Percentiles rank a stretch among this genome's conserved stretches.
Conservation (phyloP, 495 filamentous ascomycete species). For the Hyaloscypha finlandica region DNA sequence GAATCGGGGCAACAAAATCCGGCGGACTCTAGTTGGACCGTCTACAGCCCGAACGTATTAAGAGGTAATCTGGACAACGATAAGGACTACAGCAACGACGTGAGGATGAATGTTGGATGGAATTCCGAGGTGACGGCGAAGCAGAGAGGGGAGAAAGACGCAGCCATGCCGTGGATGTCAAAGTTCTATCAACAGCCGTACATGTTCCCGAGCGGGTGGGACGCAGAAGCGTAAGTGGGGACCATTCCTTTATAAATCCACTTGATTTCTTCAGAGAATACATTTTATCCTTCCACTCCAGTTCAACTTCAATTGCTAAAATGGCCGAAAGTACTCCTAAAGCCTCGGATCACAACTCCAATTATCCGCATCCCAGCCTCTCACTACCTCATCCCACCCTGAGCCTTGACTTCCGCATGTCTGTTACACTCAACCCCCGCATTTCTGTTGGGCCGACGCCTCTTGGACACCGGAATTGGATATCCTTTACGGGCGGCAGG, state of each 20-base stretch:
- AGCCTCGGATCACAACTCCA: slow-evolving; percentile 2
- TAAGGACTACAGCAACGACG: slow-evolving; percentile 4
- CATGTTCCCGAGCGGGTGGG: slow-evolving; percentile 3
- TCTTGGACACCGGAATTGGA: slow-evolving; percentile 61
- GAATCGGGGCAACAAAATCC: slow-evolving; percentile 5
- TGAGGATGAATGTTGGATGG: slow-evolving; percentile 17
- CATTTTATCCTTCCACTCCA: not conserved
- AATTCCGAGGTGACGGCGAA: not conserved
- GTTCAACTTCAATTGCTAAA: slow-evolving; percentile 7
- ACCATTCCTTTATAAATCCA: not conserved
- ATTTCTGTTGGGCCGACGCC: slow-evolving; percentile 54
- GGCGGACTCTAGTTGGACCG: slow-evolving; percentile 20
- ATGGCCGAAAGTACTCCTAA: slow-evolving; percentile 23
- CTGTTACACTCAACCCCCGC: slow-evolving; percentile 58
- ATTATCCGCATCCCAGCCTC: slow-evolving; percentile 26
- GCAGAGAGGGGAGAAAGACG: not conserved
- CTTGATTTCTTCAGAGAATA: not conserved
- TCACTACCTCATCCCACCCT: slow-evolving; percentile 45
- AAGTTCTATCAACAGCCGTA: slow-evolving; percentile 3
- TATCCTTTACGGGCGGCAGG: slow-evolving; percentile 58
- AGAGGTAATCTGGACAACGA: slow-evolving; percentile 17
- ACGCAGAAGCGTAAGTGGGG: slow-evolving; percentile 19
- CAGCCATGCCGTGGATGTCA: slow-evolving; percentile 13
- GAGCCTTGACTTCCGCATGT: slow-evolving; percentile 62
- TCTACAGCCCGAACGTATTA: slow-evolving; percentile 13